Evolutionary conservation across 2,329 filamentous ascomycete genomes (phyloP).

Genomic region (Trichoderma hamatum): DNA sequence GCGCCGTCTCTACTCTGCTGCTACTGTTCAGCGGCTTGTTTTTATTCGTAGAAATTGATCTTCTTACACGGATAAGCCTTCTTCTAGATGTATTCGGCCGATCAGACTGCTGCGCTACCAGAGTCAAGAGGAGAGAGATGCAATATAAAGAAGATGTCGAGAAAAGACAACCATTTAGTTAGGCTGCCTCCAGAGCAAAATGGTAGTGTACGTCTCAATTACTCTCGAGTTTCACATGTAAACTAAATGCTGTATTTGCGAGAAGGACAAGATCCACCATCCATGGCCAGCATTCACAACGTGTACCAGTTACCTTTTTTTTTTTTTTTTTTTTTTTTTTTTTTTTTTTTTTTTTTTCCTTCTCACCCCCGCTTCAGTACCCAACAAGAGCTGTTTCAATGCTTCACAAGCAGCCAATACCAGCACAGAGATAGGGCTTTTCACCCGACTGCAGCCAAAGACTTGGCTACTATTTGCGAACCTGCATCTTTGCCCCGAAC

Average conservation of each 20-base stretch:
- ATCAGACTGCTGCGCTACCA: neutral
- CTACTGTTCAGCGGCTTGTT: neutral
- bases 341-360: too few species aligned
- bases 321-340: too few species aligned
- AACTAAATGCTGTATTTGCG: neutral
- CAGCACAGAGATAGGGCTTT: neutral
- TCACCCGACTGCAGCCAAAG: neutral
- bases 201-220: rapidly evolving
- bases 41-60: neutral
- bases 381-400: neutral
- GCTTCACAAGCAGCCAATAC: neutral
- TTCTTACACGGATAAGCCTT: neutral
- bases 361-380: neutral
- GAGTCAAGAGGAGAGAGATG: neutral
- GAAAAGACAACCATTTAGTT: neutral
- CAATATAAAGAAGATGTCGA: neutral
- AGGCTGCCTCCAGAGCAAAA: neutral
- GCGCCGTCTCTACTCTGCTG: neutral
- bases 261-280: neutral
- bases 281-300: neutral
- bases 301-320: neutral
- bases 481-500: neutral
- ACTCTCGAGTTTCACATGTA: neutral
- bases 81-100: neutral
- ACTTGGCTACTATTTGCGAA: neutral